Base-by-base conservation (phyloP, 2,329 filamentous ascomycete species). In the Fusarium neocosmosporiellum region DNA sequence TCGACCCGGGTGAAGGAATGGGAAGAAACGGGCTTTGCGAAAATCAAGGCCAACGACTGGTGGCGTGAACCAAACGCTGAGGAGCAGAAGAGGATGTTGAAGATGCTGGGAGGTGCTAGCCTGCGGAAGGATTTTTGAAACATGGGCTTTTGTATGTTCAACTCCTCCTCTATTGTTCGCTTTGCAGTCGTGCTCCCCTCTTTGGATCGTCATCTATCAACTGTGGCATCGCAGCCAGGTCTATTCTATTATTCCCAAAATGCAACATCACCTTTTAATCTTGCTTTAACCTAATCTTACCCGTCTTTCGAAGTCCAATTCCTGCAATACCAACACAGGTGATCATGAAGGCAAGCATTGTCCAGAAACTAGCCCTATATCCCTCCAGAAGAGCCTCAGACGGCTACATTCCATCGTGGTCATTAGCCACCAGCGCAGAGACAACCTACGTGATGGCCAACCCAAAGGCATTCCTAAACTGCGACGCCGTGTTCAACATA, bases 401-500 rank as follows among this genome's bases (percentile, higher is more conserved):
- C 2, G 8, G 41, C 9, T 62, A 68, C 60, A 76, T 77, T 7
- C 76, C 78, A 2, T 70, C 63, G 39, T 79, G 72, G 8, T 81
- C 73, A n/a, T 82, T 78, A 1, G 83, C 84, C 3, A 86, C 83
- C 2, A 77, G 70, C 1, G 79, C 78, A 0, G 82, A 82, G 9
- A 88, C 82, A 3, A 87, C 83, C 62, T 86, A 85, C 63, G 86
- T 82, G 2, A 86, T 71, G 1, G 85, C 85, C 10, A 88, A 66
- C 2, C 86, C 86, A 22, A 88, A 77, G 0, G 84, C 83, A n/a
- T 79, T 85, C 0, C 89, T 89, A 63, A 91, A 86, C 71, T 91
- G 88, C 0, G 84, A 80, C 1, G 87, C 82, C 0, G 88, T 90
- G 68, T 89, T 90, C 78, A 91, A 91, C 0, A 92, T 88, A 0